These are phyloP conservation scores for Galerina sulciceps DNA, from an alignment of 768 basidiomycete species.

Conservation along the genomic window DNA sequence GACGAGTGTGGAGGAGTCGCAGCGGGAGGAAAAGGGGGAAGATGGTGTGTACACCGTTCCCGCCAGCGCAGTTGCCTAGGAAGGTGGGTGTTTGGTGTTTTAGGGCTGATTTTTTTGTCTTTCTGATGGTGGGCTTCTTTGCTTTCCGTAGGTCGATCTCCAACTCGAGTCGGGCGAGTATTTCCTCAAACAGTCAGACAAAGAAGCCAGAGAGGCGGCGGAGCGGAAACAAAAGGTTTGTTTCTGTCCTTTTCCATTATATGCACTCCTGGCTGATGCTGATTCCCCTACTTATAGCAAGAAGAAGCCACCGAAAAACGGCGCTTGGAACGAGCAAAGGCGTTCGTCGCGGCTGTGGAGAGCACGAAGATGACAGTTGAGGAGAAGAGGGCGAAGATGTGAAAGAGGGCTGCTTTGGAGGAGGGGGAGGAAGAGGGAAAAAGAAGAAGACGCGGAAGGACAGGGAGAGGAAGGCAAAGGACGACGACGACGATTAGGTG, in stretches of 20 bases:
- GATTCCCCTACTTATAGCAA: slow-evolving; percentile 58
- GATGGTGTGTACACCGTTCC: slow-evolving; percentile 97
- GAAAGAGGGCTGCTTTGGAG: slow-evolving; percentile 42
- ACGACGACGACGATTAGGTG: background rate
- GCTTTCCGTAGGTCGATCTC: slow-evolving; percentile 69
- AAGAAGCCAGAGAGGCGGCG: slow-evolving; percentile 73
- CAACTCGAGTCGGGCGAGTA: slow-evolving; percentile 98
- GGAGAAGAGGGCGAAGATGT: slow-evolving; percentile 66
- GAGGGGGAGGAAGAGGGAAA: slow-evolving; percentile 16
- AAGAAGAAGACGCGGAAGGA: slow-evolving; percentile 31
- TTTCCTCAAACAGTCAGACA: slow-evolving; percentile 92
- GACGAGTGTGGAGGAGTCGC: slow-evolving; percentile 32
- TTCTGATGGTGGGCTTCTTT: background rate
- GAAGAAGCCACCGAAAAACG: slow-evolving; percentile 70
- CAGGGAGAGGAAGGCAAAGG: too few relatives aligned
- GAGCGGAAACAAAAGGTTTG: slow-evolving; percentile 78
- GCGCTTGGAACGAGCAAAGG: slow-evolving; percentile 82
- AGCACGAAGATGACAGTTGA: slow-evolving; percentile 71
- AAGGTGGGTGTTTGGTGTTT: slow-evolving; percentile 58
- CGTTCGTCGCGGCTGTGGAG: slow-evolving; percentile 89
- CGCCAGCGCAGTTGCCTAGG: slow-evolving; percentile 89
- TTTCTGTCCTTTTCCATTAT: background rate
- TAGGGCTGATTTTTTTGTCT: background rate
- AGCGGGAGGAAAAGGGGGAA: slow-evolving; percentile 52
- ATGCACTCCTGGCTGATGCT: background rate